Evolutionary conservation across 495 filamentous ascomycete species (phyloP).

Genomic region (Xylaria acuta): DNA sequence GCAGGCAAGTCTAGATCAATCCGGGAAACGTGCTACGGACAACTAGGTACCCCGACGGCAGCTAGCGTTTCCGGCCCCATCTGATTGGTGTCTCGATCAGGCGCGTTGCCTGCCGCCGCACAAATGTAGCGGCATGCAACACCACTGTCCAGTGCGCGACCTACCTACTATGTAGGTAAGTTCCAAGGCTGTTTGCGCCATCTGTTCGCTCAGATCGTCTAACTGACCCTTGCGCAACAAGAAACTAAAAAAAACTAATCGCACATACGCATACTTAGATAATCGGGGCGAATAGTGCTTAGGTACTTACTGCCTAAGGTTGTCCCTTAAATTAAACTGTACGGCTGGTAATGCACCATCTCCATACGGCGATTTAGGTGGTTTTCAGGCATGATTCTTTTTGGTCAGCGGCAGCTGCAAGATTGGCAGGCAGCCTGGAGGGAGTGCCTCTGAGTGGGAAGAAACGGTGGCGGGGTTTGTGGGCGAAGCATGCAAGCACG

Average conservation of each 20-base stretch:
- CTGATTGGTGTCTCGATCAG: conserved; percentile 3
- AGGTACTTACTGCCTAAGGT: neutral
- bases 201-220: neutral
- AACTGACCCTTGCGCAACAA: neutral
- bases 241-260: neutral
- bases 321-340: neutral
- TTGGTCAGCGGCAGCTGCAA: neutral
- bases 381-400: too few species aligned
- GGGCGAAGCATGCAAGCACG: neutral
- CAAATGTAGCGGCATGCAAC: neutral
- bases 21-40: conserved; percentile 5
- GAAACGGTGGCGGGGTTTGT: neutral
- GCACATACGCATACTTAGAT: neutral
- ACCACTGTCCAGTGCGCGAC: neutral
- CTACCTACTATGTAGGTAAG: neutral
- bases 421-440: conserved; percentile 8
- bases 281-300: neutral
- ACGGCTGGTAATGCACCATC: neutral
- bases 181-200: neutral
- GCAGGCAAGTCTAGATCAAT: conserved; percentile 21
- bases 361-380: neutral
- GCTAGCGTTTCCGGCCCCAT: conserved; percentile 8
- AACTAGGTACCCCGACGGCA: neutral
- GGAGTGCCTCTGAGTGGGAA: too few species aligned
- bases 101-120: conserved; percentile 15